A percentile compares a stretch with the other conserved stretches of the same genome.
phyloP scores from a whole-genome alignment of 148 eudicot species.

The Oxyria digyna region DNA sequence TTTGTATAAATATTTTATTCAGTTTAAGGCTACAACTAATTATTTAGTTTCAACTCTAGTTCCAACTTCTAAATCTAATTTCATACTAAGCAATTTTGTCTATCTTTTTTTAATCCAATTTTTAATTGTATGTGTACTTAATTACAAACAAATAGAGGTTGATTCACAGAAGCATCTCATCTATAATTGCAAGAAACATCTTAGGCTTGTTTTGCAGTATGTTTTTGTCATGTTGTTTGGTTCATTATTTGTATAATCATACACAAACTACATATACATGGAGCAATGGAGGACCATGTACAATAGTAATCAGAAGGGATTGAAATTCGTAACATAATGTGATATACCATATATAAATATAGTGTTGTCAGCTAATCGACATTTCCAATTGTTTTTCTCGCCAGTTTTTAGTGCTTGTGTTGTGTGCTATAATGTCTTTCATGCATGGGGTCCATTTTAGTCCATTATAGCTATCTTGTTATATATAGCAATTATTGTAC shows the following conservation, averaged over 20 bases:
- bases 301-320: not conserved
- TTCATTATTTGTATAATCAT: conserved; percentile 6
- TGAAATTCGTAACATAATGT: not conserved
- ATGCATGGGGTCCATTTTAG: not conserved
- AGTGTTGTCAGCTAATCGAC: not conserved
- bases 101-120: not conserved
- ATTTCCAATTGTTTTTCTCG: not conserved
- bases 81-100: no score
- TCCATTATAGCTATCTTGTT: not conserved
- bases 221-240: conserved; percentile 6
- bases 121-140: no score
- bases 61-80: no score
- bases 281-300: not conserved
- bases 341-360: not conserved
- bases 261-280: not conserved
- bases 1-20: no score
- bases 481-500: not conserved
- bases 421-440: not conserved
- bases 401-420: not conserved
- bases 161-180: not conserved
- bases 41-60: no score
- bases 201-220: not conserved
- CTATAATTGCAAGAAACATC: conserved; percentile 2
- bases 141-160: not conserved
- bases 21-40: no score